These are phyloP conservation scores for Lasiosphaeria ovina DNA, from an alignment of 495 filamentous ascomycete genomes.

Conservation along the genomic window DNA sequence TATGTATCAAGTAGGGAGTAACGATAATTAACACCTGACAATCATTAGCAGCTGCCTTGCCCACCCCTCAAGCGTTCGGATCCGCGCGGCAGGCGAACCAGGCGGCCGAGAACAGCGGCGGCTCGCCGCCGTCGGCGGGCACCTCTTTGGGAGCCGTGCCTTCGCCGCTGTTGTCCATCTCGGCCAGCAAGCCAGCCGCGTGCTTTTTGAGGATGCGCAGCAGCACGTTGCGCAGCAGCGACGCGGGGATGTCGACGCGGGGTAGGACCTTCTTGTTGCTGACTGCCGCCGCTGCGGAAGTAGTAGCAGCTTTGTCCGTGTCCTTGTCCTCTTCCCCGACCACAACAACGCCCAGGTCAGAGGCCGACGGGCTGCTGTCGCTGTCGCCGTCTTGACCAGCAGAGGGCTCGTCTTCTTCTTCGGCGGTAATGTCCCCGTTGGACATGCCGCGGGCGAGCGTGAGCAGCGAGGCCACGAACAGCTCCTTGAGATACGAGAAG, in stretches of 20 bases:
- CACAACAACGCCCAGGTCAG: not conserved
- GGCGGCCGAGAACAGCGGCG: not conserved
- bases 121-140: not conserved
- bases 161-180: slow-evolving; percentile 20
- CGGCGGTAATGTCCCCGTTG: not conserved
- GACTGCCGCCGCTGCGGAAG: not conserved
- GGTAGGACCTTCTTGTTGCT: slow-evolving; percentile 10
- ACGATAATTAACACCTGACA: no score
- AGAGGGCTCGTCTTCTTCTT: not conserved
- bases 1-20: no score
- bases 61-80: no score
- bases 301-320: not conserved
- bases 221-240: slow-evolving; percentile 20
- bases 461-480: slow-evolving; percentile 48
- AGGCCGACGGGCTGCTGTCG: not conserved
- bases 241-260: slow-evolving; percentile 16
- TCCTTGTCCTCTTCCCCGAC: slow-evolving; percentile 1
- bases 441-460: slow-evolving; percentile 1
- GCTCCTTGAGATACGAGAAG: slow-evolving; percentile 59
- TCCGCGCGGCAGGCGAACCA: not conserved
- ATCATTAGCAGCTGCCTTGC: no score
- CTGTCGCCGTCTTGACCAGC: not conserved
- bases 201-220: slow-evolving; percentile 29
- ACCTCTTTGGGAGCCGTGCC: not conserved
- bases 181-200: slow-evolving; percentile 19